Percentiles rank a stretch among this genome's conserved stretches.
phyloP scores from a whole-genome alignment of 768 basidiomycete species.

The Boletus patriciae region DNA sequence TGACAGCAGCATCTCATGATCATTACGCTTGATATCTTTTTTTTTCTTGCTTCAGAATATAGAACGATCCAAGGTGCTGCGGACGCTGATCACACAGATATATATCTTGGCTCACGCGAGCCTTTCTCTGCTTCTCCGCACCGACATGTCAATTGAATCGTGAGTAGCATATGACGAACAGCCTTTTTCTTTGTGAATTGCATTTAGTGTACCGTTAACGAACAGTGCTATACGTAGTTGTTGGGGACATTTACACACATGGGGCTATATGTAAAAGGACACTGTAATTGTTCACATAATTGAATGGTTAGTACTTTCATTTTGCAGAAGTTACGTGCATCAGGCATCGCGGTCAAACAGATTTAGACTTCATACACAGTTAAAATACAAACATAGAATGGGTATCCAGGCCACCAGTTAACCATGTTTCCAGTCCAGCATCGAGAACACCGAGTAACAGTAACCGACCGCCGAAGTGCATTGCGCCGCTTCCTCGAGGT shows the following conservation, averaged over 20 bases:
- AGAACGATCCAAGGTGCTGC: constrained; percentile 1
- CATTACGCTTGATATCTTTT: neutral
- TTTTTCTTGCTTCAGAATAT: neutral
- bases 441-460: neutral
- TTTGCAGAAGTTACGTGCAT: neutral
- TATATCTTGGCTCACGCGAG: constrained; percentile 6
- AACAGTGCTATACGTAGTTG: neutral
- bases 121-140: constrained; percentile 5
- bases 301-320: neutral
- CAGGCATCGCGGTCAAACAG: neutral
- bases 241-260: neutral
- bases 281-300: neutral
- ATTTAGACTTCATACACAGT: neutral
- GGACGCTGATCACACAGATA: constrained; percentile 17
- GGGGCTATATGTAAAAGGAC: neutral
- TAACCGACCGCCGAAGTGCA: neutral
- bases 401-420: neutral
- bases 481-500: neutral
- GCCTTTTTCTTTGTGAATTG: neutral
- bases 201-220: constrained; percentile 7
- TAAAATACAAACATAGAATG: constrained; percentile 1
- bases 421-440: constrained; percentile 8
- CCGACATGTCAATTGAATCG: constrained; percentile 9
- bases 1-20: neutral
- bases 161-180: constrained; percentile 6